A percentile compares a stretch with the other conserved stretches of the same genome.
These are phyloP conservation scores for Xerocomus amazonicus DNA, from an alignment of 1,284 basidiomycete genomes.

Conservation along the genomic window DNA sequence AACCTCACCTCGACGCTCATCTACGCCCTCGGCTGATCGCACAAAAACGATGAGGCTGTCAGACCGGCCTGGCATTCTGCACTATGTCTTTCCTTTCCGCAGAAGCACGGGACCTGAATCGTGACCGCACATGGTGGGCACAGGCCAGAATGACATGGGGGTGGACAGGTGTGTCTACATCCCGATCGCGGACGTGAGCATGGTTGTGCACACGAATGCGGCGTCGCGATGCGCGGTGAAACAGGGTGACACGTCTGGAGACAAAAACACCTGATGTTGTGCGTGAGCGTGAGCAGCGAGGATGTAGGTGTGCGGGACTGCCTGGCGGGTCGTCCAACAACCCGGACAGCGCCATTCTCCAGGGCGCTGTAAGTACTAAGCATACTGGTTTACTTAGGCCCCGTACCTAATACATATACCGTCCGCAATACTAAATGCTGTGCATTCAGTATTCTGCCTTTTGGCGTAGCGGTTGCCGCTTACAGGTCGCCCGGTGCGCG, in stretches of 20 bases:
- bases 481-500: constrained; percentile 62
- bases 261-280: constrained; percentile 74
- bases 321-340: constrained; percentile 72
- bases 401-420: too few relatives aligned
- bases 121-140: constrained; percentile 70
- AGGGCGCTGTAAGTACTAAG: too few relatives aligned
- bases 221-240: constrained; percentile 65
- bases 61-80: constrained; percentile 59
- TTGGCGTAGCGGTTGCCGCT: too few relatives aligned
- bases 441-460: too few relatives aligned
- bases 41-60: constrained; percentile 33
- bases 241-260: constrained; percentile 67
- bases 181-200: constrained; percentile 69
- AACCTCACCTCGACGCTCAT: constrained; percentile 71
- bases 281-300: background rate
- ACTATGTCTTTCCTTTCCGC: constrained; percentile 55
- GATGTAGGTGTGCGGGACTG: constrained; percentile 46
- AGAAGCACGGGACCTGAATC: constrained; percentile 59
- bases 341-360: constrained; percentile 91
- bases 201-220: constrained; percentile 81
- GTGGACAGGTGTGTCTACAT: constrained; percentile 70
- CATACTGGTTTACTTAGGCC: too few relatives aligned
- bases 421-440: too few relatives aligned
- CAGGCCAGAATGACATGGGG: constrained; percentile 69
- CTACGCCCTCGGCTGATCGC: constrained; percentile 57